These are phyloP conservation scores for Gleditsia sinensis DNA, from an alignment of 306 rosid species.

Conservation along the genomic window DNA sequence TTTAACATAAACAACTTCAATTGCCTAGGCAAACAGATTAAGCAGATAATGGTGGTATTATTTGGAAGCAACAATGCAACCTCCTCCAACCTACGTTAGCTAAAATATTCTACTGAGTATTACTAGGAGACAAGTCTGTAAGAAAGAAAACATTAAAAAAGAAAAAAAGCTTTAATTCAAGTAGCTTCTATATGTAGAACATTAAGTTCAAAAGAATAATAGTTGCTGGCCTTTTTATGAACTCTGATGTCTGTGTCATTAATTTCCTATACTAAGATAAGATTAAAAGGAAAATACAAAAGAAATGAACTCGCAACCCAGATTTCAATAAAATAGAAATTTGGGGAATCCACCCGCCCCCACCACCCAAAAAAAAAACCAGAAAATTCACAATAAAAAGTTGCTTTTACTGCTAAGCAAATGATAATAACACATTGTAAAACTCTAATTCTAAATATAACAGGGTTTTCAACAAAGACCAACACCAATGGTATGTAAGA, in stretches of 20 bases:
- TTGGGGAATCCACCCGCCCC: neutral
- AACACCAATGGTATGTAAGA: neutral
- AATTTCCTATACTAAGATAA: neutral
- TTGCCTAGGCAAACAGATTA: conserved; percentile 1
- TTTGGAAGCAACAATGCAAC: too few species aligned
- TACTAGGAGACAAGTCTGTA: neutral
- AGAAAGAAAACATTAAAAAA: neutral
- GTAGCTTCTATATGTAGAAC: too few species aligned
- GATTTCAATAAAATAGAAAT: neutral
- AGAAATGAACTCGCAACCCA: neutral
- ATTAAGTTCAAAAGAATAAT: too few species aligned
- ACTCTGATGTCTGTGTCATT: neutral
- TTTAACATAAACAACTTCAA: neutral
- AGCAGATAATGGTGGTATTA: neutral
- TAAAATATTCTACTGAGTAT: neutral
- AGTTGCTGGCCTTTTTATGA: neutral
- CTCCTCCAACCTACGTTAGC: neutral
- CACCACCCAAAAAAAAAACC: neutral
- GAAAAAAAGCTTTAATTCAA: neutral
- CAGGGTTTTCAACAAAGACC: neutral
- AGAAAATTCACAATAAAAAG: neutral
- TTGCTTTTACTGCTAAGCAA: neutral
- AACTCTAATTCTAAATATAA: neutral
- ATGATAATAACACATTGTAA: neutral
- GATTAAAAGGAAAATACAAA: neutral